Conservation (phyloP, 768 basidiomycete genomes). For the Paxillus involutus region DNA sequence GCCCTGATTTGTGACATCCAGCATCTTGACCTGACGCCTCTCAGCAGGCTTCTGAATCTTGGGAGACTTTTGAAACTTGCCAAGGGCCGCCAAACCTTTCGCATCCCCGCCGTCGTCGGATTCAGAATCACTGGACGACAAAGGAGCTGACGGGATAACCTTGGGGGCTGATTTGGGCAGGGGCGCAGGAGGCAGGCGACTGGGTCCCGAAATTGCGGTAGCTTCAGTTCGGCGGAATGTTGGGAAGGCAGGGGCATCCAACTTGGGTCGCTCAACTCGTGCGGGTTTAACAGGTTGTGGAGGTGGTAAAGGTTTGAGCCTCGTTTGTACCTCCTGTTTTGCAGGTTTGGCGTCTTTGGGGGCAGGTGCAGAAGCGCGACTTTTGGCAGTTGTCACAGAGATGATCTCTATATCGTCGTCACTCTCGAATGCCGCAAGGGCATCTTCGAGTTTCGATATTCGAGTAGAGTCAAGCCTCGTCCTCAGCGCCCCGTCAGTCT, state of each 20-base stretch:
- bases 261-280: slow-evolving; percentile 30
- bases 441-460: slow-evolving; percentile 63
- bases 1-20: slow-evolving; percentile 50
- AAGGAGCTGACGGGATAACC: slow-evolving; percentile 20
- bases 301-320: slow-evolving; percentile 12
- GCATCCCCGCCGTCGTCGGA: slow-evolving; percentile 49
- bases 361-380: slow-evolving; percentile 10
- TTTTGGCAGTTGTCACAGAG: slow-evolving; percentile 31
- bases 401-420: slow-evolving; percentile 59
- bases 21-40: slow-evolving; percentile 61
- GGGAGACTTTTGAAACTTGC: slow-evolving; percentile 60
- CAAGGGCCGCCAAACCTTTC: slow-evolving; percentile 52
- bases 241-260: slow-evolving; percentile 40
- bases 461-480: slow-evolving; percentile 57
- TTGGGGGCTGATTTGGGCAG: slow-evolving; percentile 6
- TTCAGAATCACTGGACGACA: slow-evolving; percentile 47
- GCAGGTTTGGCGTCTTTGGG: slow-evolving; percentile 12
- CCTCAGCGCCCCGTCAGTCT: slow-evolving; percentile 42
- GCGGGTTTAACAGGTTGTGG: slow-evolving; percentile 14
- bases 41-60: slow-evolving; percentile 55
- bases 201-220: slow-evolving; percentile 31
- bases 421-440: slow-evolving; percentile 64
- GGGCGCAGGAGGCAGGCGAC: slow-evolving; percentile 24
- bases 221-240: slow-evolving; percentile 41
- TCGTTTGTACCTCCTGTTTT: slow-evolving; percentile 22